Percentiles rank a stretch among this genome's conserved stretches.
phyloP scores from a whole-genome alignment of 2,329 filamentous ascomycete species.

The Ophiostoma novo-ulmi region DNA sequence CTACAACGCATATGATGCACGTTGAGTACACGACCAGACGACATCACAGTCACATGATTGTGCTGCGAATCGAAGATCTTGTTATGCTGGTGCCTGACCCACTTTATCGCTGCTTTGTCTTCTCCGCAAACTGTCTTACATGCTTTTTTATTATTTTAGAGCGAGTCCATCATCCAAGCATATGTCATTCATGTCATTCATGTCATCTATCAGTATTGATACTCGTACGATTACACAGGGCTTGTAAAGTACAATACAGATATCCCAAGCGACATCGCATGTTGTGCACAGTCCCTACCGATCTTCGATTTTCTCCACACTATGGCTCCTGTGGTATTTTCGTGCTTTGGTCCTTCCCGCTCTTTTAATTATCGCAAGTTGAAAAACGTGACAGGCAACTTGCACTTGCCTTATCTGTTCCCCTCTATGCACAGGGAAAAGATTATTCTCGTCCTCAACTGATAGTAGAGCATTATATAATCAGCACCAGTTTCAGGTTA shows the following conservation, averaged over 20 bases:
- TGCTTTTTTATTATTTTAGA: background rate
- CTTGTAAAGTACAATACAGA: background rate
- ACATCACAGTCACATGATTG: background rate
- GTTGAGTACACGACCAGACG: background rate
- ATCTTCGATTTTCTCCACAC: background rate
- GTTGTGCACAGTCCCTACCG: background rate
- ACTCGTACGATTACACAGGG: no score
- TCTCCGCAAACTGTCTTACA: background rate
- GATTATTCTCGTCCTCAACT: no score
- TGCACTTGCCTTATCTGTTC: constrained; percentile 1
- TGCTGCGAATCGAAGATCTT: background rate
- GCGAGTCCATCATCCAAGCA: no score
- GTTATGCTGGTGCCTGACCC: background rate
- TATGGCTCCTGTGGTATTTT: background rate
- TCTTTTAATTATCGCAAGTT: background rate
- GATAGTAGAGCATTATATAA: background rate
- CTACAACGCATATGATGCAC: no score
- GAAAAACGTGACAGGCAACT: background rate
- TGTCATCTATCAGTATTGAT: background rate
- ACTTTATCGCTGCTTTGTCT: background rate
- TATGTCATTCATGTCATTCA: background rate
- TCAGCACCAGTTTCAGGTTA: background rate
- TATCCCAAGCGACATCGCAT: background rate
- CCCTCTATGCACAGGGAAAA: no score
- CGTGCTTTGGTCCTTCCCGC: background rate